Base-by-base conservation (phyloP, 371 early-diverging fungal species). In the Mucor racemosus region DNA sequence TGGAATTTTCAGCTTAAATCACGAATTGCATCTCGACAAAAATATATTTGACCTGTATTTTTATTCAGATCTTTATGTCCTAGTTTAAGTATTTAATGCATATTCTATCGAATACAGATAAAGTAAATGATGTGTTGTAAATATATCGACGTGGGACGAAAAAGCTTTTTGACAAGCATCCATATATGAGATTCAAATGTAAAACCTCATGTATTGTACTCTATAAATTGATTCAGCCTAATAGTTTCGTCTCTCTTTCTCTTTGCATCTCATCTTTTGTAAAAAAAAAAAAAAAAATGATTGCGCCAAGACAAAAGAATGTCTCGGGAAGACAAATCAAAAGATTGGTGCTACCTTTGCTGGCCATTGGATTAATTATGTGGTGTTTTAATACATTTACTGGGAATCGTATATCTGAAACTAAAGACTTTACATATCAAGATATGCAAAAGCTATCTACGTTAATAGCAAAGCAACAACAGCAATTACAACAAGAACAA, bases 151-250 rank as follows among this genome's bases (percentile, higher is more conserved):
- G 26, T 26, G 26, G 26, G 3, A 3, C 3, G 26, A 38, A 7
- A 38, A 38, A 38, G 50, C 26, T 41, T 41, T 10, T 15, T 41
- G 42, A 1, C 38, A 38, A 10, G 38, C 17, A 44, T 7, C 17
- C n/a, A 6, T 44, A 44, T 44, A 44, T 44, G 50, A 50, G 50
- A 50, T 26, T 50, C 26, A 50, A 50, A 50, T 50, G 50, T 50
- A 50, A 50, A 50, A 50, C 19, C 50, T 26, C 2, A 46, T 19
- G 15, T 41, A 41, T 14, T 14, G 10, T 15, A 14, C 44, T 17
- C 17, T 44, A 8, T 26, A 26, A 26, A 44, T 17, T 17, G 17
- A 44, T 15, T 42, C 44, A 15, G n/a, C 1, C n/a, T 0, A 7
- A 5, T 15, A 50, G 0, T 21, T 4, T 11, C 8, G 9, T 8